A percentile compares a stretch with the other conserved stretches of the same genome.
phyloP scores from a whole-genome alignment of 1,284 basidiomycete genomes.

The Mycena citricolor region DNA sequence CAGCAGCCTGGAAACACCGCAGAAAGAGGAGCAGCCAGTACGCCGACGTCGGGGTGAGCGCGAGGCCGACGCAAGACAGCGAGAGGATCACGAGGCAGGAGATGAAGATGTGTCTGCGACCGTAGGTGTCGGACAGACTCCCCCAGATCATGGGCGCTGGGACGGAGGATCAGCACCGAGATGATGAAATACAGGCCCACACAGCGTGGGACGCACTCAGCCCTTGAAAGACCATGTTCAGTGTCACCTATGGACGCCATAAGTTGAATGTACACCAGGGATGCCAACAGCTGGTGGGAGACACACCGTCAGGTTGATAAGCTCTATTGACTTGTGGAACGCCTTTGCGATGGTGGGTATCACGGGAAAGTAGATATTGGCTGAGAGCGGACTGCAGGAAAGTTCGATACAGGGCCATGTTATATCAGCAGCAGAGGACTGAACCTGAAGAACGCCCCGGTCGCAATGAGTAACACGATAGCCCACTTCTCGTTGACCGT shows the following conservation, averaged over 20 bases:
- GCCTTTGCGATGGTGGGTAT: conserved; percentile 63
- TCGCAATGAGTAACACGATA: conserved; percentile 54
- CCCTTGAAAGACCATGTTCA: conserved; percentile 77
- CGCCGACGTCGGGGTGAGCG: conserved; percentile 53
- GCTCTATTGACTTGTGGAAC: conserved; percentile 61
- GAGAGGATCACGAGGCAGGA: conserved; percentile 50
- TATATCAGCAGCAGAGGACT: not conserved
- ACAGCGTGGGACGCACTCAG: conserved; percentile 42
- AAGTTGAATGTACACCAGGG: not conserved
- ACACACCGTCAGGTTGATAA: conserved; percentile 66
- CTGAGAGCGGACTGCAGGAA: conserved; percentile 16
- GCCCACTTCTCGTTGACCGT: conserved; percentile 61
- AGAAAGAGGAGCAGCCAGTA: conserved; percentile 62
- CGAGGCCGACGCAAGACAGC: conserved; percentile 57
- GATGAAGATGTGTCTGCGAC: conserved; percentile 54
- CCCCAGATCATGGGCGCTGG: conserved; percentile 64
- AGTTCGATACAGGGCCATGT: not conserved
- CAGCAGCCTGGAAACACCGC: conserved; percentile 57
- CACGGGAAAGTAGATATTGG: conserved; percentile 76
- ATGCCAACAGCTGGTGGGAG: not conserved
- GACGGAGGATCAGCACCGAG: conserved; percentile 5
- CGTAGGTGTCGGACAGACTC: conserved; percentile 52
- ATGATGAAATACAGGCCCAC: not conserved
- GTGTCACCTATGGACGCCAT: conserved; percentile 50
- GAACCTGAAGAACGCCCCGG: conserved; percentile 63